Evolutionary conservation across 2,329 filamentous ascomycete species (phyloP).

Genomic region (Botrytis deweyae): DNA sequence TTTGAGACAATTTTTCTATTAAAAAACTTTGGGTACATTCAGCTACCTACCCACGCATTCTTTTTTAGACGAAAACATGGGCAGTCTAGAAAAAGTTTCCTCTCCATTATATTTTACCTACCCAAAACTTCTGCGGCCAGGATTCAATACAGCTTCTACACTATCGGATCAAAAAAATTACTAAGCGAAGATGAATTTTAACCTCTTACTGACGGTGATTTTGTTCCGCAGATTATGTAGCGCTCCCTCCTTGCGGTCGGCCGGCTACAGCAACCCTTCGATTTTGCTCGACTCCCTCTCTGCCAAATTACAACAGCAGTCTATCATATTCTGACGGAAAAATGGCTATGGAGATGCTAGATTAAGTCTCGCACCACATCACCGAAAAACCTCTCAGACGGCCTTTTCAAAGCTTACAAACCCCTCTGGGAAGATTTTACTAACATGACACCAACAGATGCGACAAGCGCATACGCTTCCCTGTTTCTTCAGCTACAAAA

Average conservation of each 20-base stretch:
- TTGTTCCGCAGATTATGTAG: background rate
- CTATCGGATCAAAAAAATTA: rapidly evolving
- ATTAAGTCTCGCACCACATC: background rate
- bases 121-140: too few species aligned
- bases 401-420: background rate
- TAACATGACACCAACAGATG: background rate
- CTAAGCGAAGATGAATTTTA: too few species aligned
- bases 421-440: background rate
- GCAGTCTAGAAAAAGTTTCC: background rate
- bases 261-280: background rate
- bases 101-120: too few species aligned
- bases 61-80: background rate
- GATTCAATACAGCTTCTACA: too few species aligned
- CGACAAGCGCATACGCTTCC: too few species aligned
- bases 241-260: too few species aligned
- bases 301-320: too few species aligned
- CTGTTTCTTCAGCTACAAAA: too few species aligned
- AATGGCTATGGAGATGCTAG: background rate
- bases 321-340: rapidly evolving
- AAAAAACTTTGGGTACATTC: too few species aligned
- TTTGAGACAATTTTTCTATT: too few species aligned
- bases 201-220: background rate
- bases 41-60: background rate
- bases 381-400: background rate
- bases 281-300: background rate